Evolutionary conservation across 108 stramenopile species (phyloP).

Genomic region (Hondaea fermentalgiana): DNA sequence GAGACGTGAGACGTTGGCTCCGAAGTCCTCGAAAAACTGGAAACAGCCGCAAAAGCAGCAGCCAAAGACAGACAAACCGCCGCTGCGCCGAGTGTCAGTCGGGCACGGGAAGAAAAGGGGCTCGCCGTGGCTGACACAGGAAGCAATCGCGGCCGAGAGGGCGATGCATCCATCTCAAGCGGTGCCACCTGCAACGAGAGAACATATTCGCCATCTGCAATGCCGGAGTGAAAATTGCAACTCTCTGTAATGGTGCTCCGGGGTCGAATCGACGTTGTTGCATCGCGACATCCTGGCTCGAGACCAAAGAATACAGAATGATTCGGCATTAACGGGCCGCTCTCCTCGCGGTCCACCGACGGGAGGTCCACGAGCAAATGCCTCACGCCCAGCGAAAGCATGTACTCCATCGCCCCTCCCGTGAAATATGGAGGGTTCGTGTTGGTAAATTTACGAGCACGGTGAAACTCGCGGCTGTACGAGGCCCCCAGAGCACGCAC

Average conservation of each 20-base stretch:
- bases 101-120: not conserved
- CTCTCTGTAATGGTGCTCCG: not conserved
- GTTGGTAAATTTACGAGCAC: not conserved
- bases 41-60: too few relatives aligned
- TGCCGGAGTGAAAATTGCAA: not conserved
- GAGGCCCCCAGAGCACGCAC: not conserved
- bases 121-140: not conserved
- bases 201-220: not conserved
- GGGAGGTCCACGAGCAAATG: slow-evolving; percentile 25
- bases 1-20: too few relatives aligned
- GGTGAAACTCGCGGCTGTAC: not conserved
- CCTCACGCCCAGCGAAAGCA: not conserved
- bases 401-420: not conserved
- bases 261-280: not conserved
- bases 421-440: slow-evolving; percentile 18
- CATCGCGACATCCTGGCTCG: too few relatives aligned
- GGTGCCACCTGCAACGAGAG: not conserved
- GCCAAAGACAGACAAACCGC: not conserved
- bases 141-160: not conserved
- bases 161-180: not conserved
- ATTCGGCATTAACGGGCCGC: slow-evolving; percentile 1
- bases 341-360: slow-evolving; percentile 17
- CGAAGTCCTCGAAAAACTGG: too few relatives aligned
- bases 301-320: slow-evolving; percentile 14
- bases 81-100: not conserved